These are phyloP conservation scores for Candida mesenterica DNA, from an alignment of 1,139 yeast species.

Conservation along the genomic window DNA sequence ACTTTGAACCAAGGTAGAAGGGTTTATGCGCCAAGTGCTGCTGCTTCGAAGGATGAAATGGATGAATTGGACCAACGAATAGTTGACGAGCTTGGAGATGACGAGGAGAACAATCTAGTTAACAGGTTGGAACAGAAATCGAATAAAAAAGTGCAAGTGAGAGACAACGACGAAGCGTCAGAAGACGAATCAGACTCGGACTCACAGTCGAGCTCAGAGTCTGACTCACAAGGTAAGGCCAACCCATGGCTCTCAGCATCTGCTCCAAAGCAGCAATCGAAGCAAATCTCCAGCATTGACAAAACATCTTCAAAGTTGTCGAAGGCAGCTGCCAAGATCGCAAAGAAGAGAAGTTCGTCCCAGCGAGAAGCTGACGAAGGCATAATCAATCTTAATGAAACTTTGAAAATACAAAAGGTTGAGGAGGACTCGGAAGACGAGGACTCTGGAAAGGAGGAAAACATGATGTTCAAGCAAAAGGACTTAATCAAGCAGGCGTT, in stretches of 20 bases:
- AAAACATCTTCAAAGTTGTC: constrained; percentile 56
- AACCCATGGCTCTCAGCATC: constrained; percentile 72
- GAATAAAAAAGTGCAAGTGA: constrained; percentile 11
- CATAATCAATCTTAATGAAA: constrained; percentile 49
- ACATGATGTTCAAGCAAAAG: constrained; percentile 65
- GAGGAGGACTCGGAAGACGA: constrained; percentile 14
- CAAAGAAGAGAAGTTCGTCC: constrained; percentile 39
- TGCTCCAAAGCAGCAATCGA: constrained; percentile 44
- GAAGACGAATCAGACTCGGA: constrained; percentile 4
- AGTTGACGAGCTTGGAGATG: constrained; percentile 53
- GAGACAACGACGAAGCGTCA: constrained; percentile 8
- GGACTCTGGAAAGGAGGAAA: constrained; percentile 30
- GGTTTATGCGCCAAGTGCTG: constrained; percentile 71
- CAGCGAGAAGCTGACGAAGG: constrained; percentile 31
- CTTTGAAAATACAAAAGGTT: constrained; percentile 29
- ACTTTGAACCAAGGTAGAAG: constrained; percentile 75
- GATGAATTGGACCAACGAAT: constrained; percentile 41
- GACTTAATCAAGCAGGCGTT: constrained; percentile 87
- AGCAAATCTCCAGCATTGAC: constrained; percentile 55
- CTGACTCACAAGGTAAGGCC: constrained; percentile 26
- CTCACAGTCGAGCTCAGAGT: neutral
- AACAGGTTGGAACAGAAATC: constrained; percentile 36
- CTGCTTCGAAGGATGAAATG: constrained; percentile 41
- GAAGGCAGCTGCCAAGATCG: constrained; percentile 52
- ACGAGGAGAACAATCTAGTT: constrained; percentile 48